These are phyloP conservation scores for Kwoniella newhampshirensis DNA, from an alignment of 768 basidiomycete genomes.

Conservation along the genomic window DNA sequence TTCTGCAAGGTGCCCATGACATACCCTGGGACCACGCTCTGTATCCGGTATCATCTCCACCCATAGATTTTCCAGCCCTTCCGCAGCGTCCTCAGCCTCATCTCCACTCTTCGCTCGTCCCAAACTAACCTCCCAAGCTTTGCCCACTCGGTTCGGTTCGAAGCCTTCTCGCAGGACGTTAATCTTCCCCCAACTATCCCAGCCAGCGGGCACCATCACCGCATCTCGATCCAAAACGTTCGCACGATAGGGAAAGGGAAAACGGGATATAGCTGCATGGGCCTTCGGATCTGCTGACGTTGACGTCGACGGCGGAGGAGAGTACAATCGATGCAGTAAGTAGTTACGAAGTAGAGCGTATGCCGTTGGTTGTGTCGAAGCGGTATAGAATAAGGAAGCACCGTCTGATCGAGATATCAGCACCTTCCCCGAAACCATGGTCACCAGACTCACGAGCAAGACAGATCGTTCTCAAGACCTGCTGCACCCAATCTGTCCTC, in stretches of 20 bases:
- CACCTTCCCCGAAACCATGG: not conserved
- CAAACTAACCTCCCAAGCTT: slow-evolving; percentile 41
- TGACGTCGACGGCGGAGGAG: slow-evolving; percentile 59
- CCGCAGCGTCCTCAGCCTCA: slow-evolving; percentile 58
- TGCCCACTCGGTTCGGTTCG: slow-evolving; percentile 60
- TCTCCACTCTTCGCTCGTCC: slow-evolving; percentile 65
- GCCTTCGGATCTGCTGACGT: slow-evolving; percentile 54
- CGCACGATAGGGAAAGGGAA: slow-evolving; percentile 81
- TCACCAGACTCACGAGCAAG: slow-evolving; percentile 70
- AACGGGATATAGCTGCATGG: slow-evolving; percentile 63
- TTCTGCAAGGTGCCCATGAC: slow-evolving; percentile 29
- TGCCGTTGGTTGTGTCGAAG: slow-evolving; percentile 68
- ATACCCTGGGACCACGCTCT: slow-evolving; percentile 69
- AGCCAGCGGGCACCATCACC: slow-evolving; percentile 88
- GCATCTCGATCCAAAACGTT: slow-evolving; percentile 91
- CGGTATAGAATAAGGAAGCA: slow-evolving; percentile 86
- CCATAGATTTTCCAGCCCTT: slow-evolving; percentile 69
- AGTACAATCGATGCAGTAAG: slow-evolving; percentile 75
- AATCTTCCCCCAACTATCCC: slow-evolving; percentile 99
- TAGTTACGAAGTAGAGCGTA: slow-evolving; percentile 77
- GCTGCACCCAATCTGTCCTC: slow-evolving; percentile 89
- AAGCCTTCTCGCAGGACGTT: slow-evolving; percentile 85
- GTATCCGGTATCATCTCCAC: slow-evolving; percentile 65
- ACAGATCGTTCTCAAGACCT: slow-evolving; percentile 87
- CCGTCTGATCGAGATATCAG: slow-evolving; percentile 63